Base-by-base conservation (phyloP, 2,329 filamentous ascomycete genomes). In the Alternaria rosae region DNA sequence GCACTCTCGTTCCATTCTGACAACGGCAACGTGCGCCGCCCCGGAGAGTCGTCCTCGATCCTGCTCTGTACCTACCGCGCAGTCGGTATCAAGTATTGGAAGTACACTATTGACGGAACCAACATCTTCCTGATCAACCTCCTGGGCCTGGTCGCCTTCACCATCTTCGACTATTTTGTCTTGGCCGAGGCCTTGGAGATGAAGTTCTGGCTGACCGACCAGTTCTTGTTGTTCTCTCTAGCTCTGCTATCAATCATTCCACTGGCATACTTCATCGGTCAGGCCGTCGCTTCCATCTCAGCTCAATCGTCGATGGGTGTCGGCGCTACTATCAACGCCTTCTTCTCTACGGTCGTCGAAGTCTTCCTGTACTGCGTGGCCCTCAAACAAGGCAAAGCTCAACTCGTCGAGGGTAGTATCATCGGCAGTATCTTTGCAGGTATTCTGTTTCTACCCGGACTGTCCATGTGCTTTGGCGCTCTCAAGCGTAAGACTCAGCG, bases 101-200 rank as follows among this genome's bases (percentile, higher is more conserved):
- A 99, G 82, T 99, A 99, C 81, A 99, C 95, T 5, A 86, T 99
- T 61, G 95, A 99, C 76, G 96, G 95, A 57, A 99, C 95, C 64
- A 99, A 99, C 81, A 97, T 99, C 76, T 98, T 99, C 82, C 88
- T 99, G 69, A 97, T 99, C 84, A 99, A 99, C 78, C 87, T 99
- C 59, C 92, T 98, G 82, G 91, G 89, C 12, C 88, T 99, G 17
- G 95, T 99, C n/a, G 83, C 92, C 23, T 97, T 99, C 76, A 92
- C 94, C 74, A 96, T 99, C 65, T 88, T 97, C 68, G 95, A 99
- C 83, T 98, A 94, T 85, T 89, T 89, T 62, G 85, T 99, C 23
- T 84, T 99, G 25, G 86, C 89, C 32, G 83, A 89, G 15, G 80
- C 88, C 5, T 80, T 98, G 35, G 87, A 90, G 20, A 69, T 96